A percentile compares a stretch with the other conserved stretches of the same genome.
phyloP scores from a whole-genome alignment of 2,329 filamentous ascomycete species.

The Ophiostoma sp. region DNA sequence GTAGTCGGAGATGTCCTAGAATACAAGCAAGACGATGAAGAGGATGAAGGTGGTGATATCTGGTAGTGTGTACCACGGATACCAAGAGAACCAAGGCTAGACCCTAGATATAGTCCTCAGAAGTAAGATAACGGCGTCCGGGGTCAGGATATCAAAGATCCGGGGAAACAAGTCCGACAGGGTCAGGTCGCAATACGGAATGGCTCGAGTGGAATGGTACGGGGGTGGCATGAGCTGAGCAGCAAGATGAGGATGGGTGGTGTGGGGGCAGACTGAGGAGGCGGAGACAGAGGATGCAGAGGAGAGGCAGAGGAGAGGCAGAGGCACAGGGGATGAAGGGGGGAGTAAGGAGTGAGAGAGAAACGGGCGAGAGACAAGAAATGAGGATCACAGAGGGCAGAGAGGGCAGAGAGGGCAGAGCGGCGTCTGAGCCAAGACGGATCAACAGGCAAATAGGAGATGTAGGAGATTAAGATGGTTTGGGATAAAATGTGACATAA shows the following conservation, averaged over 20 bases:
- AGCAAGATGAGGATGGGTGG: conserved; percentile 2
- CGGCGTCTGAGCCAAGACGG: conserved; percentile 7
- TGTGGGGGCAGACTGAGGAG: neutral
- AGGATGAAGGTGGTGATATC: neutral
- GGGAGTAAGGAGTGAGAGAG: neutral
- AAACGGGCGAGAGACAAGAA: neutral
- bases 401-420: neutral
- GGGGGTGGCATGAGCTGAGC: conserved; percentile 7
- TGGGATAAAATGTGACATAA: neutral
- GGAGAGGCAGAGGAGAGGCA: neutral
- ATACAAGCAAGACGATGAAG: neutral
- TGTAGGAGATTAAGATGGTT: neutral
- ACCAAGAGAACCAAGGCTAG: neutral
- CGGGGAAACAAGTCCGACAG: neutral
- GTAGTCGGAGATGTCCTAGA: too few species aligned
- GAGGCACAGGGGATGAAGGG: too few species aligned
- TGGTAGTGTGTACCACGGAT: too few species aligned
- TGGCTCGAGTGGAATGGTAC: conserved; percentile 4
- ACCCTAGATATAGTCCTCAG: neutral
- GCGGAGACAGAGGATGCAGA: neutral
- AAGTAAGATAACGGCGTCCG: neutral
- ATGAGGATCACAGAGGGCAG: neutral
- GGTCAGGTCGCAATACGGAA: neutral
- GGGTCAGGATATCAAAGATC: neutral
- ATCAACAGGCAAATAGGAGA: conserved; percentile 1